Conservation (phyloP, 1,139 yeast genomes). For the Meyerozyma carpophila region DNA sequence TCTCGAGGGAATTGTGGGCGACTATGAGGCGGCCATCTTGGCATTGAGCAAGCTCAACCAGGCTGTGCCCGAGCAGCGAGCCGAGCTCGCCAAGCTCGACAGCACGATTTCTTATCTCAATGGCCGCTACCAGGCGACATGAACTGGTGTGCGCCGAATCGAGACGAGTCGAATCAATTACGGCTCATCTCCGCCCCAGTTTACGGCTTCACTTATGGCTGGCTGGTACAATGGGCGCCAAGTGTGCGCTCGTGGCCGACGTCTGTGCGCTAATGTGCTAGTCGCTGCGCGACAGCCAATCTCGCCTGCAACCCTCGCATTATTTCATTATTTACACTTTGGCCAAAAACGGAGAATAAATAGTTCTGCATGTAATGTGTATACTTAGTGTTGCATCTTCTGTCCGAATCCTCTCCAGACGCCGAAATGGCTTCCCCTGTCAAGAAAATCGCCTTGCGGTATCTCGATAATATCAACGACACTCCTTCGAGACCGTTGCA, state of each 20-base stretch:
- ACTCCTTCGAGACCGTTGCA: slow-evolving; percentile 11
- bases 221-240: too few species aligned
- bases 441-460: slow-evolving; percentile 8
- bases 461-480: slow-evolving; percentile 7
- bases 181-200: too few species aligned
- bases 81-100: slow-evolving; percentile 26
- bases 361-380: slow-evolving; percentile 1
- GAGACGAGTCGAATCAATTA: too few species aligned
- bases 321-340: not conserved
- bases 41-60: slow-evolving; percentile 22
- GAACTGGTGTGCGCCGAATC: not conserved
- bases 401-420: too few species aligned
- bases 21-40: slow-evolving; percentile 23
- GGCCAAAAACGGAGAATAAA: not conserved
- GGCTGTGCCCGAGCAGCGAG: slow-evolving; percentile 26
- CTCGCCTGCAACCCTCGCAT: not conserved
- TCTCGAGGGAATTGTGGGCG: slow-evolving; percentile 17
- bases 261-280: not conserved
- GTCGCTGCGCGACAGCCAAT: not conserved
- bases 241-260: too few species aligned
- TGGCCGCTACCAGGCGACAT: not conserved
- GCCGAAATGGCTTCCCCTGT: slow-evolving; percentile 4
- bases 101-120: slow-evolving; percentile 26
- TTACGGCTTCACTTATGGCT: too few species aligned
- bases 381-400: not conserved